phyloP scores from a whole-genome alignment of 257 asterid genomes.

The Ocimum tenuiflorum region DNA sequence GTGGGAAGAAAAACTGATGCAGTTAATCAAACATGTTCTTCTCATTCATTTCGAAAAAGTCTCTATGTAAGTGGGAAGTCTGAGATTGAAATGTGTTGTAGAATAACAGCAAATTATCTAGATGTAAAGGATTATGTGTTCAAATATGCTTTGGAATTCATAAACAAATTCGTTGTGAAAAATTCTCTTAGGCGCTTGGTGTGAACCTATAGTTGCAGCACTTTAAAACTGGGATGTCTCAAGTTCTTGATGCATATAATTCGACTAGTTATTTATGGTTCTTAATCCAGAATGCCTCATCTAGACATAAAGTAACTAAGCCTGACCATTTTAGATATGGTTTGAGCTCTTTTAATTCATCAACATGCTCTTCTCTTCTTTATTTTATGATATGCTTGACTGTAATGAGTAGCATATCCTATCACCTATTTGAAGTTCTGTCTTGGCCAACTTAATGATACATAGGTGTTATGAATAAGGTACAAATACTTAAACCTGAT shows the following conservation, averaged over 20 bases:
- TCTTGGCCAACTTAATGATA: neutral
- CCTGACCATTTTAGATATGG: neutral
- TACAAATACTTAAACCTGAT: neutral
- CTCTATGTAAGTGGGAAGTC: neutral
- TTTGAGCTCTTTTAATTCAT: neutral
- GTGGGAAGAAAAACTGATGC: neutral
- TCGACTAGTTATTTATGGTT: neutral
- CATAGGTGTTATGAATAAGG: neutral
- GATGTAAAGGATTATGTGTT: neutral
- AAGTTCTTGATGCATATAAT: neutral
- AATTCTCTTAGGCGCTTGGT: neutral
- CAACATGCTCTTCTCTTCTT: neutral
- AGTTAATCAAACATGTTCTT: neutral
- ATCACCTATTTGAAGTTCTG: neutral
- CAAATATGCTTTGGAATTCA: neutral
- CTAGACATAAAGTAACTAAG: neutral
- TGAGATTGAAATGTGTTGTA: neutral
- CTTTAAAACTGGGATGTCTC: neutral
- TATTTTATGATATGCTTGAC: neutral
- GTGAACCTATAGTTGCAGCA: neutral
- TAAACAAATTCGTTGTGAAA: neutral
- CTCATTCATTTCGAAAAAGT: neutral
- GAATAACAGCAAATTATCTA: neutral
- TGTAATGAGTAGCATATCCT: neutral
- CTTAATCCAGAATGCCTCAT: neutral